Evolutionary conservation across 2,329 filamentous ascomycete species (phyloP).

Genomic region (Botryotinia calthae): DNA sequence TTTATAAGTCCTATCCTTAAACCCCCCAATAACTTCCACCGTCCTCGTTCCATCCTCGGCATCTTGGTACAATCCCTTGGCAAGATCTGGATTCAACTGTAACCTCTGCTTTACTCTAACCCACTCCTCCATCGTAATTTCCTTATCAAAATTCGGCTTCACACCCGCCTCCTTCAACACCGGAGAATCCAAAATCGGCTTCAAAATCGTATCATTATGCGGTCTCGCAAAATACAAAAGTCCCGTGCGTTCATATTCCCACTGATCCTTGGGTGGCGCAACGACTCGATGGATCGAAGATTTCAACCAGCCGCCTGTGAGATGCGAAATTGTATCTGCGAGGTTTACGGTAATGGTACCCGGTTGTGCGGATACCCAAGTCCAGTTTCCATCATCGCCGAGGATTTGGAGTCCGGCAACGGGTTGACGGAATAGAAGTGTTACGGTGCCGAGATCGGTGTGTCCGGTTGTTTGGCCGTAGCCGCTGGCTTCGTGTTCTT

Average conservation of each 20-base stretch:
- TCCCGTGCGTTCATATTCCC: constrained; percentile 44
- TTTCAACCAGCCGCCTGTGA: constrained; percentile 50
- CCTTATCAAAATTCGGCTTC: constrained; percentile 40
- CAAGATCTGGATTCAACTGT: constrained; percentile 38
- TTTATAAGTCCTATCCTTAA: constrained; percentile 37
- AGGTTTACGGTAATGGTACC: constrained; percentile 53
- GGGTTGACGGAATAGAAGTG: constrained; percentile 57
- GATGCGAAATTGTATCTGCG: constrained; percentile 48
- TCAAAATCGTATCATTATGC: constrained; percentile 31
- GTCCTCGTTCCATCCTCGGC: constrained; percentile 38
- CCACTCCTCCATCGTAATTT: constrained; percentile 47
- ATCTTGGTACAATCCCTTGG: constrained; percentile 40
- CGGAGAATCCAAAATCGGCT: constrained; percentile 38
- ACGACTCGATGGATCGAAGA: constrained; percentile 44
- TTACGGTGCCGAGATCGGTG: constrained; percentile 56
- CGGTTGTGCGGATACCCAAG: constrained; percentile 49
- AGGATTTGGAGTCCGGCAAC: constrained; percentile 57
- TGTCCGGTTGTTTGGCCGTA: constrained; percentile 50
- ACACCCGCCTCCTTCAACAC: constrained; percentile 37
- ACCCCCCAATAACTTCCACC: constrained; percentile 41
- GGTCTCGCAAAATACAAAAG: constrained; percentile 47
- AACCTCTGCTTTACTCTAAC: constrained; percentile 42
- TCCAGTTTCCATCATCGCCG: constrained; percentile 48
- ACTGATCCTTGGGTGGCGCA: constrained; percentile 40
- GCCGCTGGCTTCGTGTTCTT: constrained; percentile 47